Base-by-base conservation (phyloP, 2,329 filamentous ascomycete species). In the Colletotrichum salicis region DNA sequence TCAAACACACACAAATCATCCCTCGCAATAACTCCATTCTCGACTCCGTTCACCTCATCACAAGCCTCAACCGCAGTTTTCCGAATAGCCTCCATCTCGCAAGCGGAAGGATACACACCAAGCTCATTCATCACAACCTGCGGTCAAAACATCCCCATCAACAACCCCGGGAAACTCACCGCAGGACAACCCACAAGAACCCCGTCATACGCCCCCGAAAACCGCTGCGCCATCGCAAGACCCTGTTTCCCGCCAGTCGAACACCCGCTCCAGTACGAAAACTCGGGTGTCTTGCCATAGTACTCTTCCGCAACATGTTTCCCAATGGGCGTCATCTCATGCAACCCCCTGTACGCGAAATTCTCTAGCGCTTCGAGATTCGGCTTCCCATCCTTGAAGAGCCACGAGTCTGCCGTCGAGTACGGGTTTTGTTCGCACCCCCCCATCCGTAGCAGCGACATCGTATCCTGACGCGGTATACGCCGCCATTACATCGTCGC, bases 231-330 rank as follows among this genome's bases (percentile, higher is more conserved):
- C 11, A 85, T 84, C 61, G 87, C 87, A 41, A 89, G 80, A 5
- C 88, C 89, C 80, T 91, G 88, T 0, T 89, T 82, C 0, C 90
- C 89, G 8, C 90, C 90, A 0, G 87, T 86, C 0, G 88, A 90
- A 76, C 89, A 91, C 10, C 89, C 89, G 2, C 86, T 76, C 72
- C 86, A 90, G 78, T 91, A 91, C 10, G 65, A 48, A 0, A 83
- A 86, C 65, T 84, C 85, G 0, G 79, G 77, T 0, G 31, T 4
- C 2, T 66, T 72, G 1, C 81, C 79, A 74, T 90, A 90, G 77
- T 85, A 89, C 11, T 79, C 76, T 31, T 83, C 74, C 4, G 84
- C 82, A 29, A 90, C 74, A 7, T 81, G 71, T 75, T 90, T 90
- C 29, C 84, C 84, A 41, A 41, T 41, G 37, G 19, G 37, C 37